phyloP scores from a whole-genome alignment of 148 eudicot species.

The Nyssa sinensis region DNA sequence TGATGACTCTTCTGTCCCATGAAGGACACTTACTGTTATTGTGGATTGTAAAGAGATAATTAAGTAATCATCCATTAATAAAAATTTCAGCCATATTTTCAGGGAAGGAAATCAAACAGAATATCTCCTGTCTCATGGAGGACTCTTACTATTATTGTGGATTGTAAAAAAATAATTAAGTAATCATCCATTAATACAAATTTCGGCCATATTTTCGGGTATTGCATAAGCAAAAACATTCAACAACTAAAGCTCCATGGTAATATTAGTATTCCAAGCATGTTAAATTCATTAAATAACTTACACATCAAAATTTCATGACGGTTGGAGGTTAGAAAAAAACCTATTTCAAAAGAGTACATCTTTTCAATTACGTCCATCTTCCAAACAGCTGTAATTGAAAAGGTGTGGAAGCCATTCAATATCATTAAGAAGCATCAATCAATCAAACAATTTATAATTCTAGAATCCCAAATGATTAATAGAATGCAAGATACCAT shows the following conservation, averaged over 20 bases:
- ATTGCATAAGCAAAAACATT: background rate
- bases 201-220: background rate
- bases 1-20: background rate
- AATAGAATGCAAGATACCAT: background rate
- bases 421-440: background rate
- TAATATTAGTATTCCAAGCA: background rate
- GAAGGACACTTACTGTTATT: background rate
- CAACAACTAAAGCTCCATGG: background rate
- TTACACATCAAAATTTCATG: background rate
- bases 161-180: background rate
- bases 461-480: background rate
- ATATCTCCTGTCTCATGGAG: background rate
- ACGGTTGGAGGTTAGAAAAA: too few species aligned
- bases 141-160: background rate
- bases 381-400: background rate
- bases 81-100: background rate
- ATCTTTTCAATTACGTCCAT: background rate
- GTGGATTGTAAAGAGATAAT: background rate
- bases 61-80: background rate
- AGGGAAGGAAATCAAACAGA: slow-evolving; percentile 5
- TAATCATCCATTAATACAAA: background rate
- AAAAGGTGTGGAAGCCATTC: background rate
- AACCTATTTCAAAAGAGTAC: background rate
- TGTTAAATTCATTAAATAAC: background rate
- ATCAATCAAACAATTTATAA: background rate